Percentiles rank a stretch among this genome's conserved stretches.
phyloP scores from a whole-genome alignment of 2,329 filamentous ascomycete genomes.

The Ceratocystis diversiconidia region DNA sequence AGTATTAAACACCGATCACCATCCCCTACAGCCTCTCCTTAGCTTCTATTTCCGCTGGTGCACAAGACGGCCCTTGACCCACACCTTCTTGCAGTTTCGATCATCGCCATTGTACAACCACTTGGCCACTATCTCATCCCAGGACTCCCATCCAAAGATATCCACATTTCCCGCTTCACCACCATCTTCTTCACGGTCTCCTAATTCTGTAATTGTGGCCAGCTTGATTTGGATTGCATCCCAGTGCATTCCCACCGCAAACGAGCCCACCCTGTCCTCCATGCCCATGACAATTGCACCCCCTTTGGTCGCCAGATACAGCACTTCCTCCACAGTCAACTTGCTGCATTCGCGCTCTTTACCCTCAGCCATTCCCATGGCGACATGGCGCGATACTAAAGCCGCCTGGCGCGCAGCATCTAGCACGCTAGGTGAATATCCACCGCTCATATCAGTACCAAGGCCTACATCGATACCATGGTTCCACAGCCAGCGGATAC shows the following conservation, averaged over 20 bases:
- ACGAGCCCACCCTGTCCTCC: constrained; percentile 56
- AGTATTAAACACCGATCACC: too few species aligned
- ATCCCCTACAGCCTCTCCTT: neutral
- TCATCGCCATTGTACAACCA: constrained; percentile 94
- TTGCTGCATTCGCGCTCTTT: constrained; percentile 40
- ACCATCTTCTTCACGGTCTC: constrained; percentile 22
- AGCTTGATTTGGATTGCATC: constrained; percentile 75
- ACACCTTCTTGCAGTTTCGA: constrained; percentile 74
- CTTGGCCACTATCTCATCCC: constrained; percentile 75
- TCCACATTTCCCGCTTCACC: constrained; percentile 54
- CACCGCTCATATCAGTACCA: constrained; percentile 82
- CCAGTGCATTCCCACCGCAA: constrained; percentile 77
- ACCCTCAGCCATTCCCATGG: constrained; percentile 34
- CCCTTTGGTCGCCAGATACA: constrained; percentile 78
- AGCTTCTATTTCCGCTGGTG: constrained; percentile 37
- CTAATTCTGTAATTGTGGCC: constrained; percentile 33
- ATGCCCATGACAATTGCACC: constrained; percentile 73
- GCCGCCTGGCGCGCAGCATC: constrained; percentile 71
- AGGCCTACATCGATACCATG: constrained; percentile 66
- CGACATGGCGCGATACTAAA: constrained; percentile 60
- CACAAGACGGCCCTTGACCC: constrained; percentile 74
- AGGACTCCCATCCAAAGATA: constrained; percentile 82
- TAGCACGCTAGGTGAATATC: constrained; percentile 68
- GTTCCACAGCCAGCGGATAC: constrained; percentile 59
- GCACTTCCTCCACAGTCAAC: constrained; percentile 68